Percentiles rank a stretch among this genome's conserved stretches.
These are phyloP conservation scores for Globisporangium iwayamae DNA, from an alignment of 352 stramenopile species.

Conservation along the genomic window DNA sequence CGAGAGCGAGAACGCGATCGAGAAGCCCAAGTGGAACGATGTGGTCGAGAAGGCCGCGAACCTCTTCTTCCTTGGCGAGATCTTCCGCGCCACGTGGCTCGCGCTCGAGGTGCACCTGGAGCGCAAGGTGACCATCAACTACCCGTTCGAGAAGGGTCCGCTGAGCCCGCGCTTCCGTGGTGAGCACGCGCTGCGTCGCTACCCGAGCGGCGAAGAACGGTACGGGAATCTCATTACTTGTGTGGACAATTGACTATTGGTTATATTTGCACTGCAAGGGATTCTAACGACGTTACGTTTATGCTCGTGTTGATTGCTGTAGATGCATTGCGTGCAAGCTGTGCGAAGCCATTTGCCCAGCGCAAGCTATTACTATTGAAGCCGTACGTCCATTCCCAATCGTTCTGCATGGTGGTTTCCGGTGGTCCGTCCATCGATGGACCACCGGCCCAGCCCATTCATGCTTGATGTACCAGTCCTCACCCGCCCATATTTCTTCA, in stretches of 20 bases:
- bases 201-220: constrained; percentile 99
- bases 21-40: constrained; percentile 64
- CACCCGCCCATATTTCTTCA: constrained; percentile 1
- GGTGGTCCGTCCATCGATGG: constrained; percentile 7
- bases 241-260: background rate
- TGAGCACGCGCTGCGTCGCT: constrained; percentile 97
- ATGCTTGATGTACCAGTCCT: constrained; percentile 1
- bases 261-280: background rate
- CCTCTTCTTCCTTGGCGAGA: constrained; percentile 82
- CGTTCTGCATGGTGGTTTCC: constrained; percentile 3
- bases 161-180: constrained; percentile 97
- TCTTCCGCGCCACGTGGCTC: constrained; percentile 77
- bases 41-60: constrained; percentile 80
- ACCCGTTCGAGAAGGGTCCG: constrained; percentile 97
- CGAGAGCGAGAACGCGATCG: constrained; percentile 23
- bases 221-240: constrained; percentile 21
- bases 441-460: background rate
- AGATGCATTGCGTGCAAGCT: constrained; percentile 99
- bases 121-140: constrained; percentile 98
- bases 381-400: constrained; percentile 40
- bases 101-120: constrained; percentile 81
- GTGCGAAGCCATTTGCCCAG: constrained; percentile 99
- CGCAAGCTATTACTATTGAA: constrained; percentile 99
- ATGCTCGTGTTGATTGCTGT: constrained; percentile 20
- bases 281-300: background rate